Percentiles rank a stretch among this genome's conserved stretches.
phyloP scores from a whole-genome alignment of 805 yeast species.

The Monosporozyma servazzii region DNA sequence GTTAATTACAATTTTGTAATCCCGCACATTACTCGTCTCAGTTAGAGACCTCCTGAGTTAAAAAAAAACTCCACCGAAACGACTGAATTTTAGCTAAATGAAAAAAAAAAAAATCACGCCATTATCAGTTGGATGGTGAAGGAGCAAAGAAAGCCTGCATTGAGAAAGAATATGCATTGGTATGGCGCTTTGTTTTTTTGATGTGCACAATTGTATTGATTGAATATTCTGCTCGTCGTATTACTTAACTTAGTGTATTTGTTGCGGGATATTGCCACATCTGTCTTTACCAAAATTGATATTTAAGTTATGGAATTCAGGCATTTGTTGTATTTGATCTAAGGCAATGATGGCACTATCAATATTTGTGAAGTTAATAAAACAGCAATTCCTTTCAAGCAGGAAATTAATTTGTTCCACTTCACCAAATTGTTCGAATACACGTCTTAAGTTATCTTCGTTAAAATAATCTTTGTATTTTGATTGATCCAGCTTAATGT shows the following conservation, averaged over 20 bases:
- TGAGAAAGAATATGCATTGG: neutral
- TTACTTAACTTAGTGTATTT: conserved; percentile 22
- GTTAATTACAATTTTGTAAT: no score
- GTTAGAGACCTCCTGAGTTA: neutral
- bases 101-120: neutral
- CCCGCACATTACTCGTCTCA: neutral
- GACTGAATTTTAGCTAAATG: neutral
- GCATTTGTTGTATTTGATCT: conserved; percentile 75
- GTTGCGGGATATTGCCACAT: conserved; percentile 90
- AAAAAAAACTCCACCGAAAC: neutral
- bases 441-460: conserved; percentile 54
- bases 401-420: conserved; percentile 90
- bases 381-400: conserved; percentile 78
- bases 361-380: conserved; percentile 84
- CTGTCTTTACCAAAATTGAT: conserved; percentile 91
- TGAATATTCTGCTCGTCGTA: neutral
- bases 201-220: neutral
- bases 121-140: neutral
- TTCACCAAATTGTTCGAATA: conserved; percentile 80
- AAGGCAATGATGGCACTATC: conserved; percentile 87
- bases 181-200: neutral
- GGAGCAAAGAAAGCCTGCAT: neutral
- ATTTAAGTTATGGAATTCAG: conserved; percentile 59
- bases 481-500: conserved; percentile 37
- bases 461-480: conserved; percentile 32